Percentiles rank a stretch among this genome's conserved stretches.
Conservation (phyloP, 257 asterid genomes). For the Solanum chaucha region DNA sequence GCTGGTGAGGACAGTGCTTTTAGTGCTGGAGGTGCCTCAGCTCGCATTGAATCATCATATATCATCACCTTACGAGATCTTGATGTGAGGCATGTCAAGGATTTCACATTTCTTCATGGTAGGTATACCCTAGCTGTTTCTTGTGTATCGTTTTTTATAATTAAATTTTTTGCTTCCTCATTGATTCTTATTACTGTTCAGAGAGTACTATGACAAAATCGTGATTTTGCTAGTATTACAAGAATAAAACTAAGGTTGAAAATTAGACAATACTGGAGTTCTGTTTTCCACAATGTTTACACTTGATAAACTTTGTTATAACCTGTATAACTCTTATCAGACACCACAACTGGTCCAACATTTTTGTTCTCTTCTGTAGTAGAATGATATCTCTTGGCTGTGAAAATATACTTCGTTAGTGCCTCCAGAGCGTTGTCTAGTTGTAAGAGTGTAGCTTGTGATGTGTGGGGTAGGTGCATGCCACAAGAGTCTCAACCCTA, state of each 20-base stretch:
- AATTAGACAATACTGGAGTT: not conserved
- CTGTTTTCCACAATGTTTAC: not conserved
- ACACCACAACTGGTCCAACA: not conserved
- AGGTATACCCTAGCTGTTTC: conserved; percentile 22
- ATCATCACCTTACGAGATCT: conserved; percentile 67
- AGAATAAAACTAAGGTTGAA: not conserved
- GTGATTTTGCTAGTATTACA: not conserved
- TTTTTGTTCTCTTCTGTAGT: not conserved
- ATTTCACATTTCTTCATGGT: conserved; percentile 81
- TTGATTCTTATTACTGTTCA: not conserved
- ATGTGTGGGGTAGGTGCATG: not conserved
- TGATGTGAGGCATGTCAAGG: conserved; percentile 91
- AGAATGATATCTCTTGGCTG: not conserved
- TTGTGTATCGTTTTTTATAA: not conserved
- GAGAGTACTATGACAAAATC: not conserved
- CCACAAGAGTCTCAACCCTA: not conserved
- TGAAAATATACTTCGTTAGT: not conserved
- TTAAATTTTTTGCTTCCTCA: not conserved
- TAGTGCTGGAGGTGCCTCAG: conserved; percentile 53
- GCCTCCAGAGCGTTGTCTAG: not conserved
- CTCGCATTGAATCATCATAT: conserved; percentile 87
- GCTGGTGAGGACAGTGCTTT: conserved; percentile 65
- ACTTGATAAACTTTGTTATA: not conserved
- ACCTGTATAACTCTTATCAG: not conserved
- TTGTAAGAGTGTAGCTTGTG: not conserved